Evolutionary conservation across 176 grass and related monocot species (phyloP), one percentile per base, ranked within the genome.

Genomic region (Thalia dealbata): DNA sequence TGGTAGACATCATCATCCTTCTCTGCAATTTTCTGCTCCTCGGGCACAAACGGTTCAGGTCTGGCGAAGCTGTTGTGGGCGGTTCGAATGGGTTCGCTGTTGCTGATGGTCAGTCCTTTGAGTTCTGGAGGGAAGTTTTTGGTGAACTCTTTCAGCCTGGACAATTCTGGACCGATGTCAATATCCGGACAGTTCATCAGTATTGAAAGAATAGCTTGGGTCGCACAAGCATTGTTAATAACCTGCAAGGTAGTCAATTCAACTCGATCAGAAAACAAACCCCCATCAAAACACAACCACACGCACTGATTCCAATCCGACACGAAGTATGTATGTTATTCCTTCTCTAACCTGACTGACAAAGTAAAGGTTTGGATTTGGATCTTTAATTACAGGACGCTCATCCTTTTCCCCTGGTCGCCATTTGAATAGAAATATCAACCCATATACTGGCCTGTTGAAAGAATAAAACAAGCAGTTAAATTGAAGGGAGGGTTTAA

Each of bases 341-440:
- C 60, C 7, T 68, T 43, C 7, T 60, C 75, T 80, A 79, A 87
- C 88, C 88, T 91, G 88, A 46, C 81, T 87, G 10, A 84, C 88
- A 72, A 91, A 91, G 72, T 86, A 91, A 52, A 91, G 61, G 59
- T 87, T 87, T 80, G 84, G 84, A 73, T 87, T 58, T 52, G 69
- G 48, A 73, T 91, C 88, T 42, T 84, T 87, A 67, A 84, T 81
- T 64, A 83, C 82, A 61, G 79, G 62, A 44, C 69, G 73, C 30
- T 82, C 84, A 77, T 91, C 79, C 41, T 82, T 87, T 72, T 91
- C 87, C 70, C 87, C 84, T 50, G 88, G 87, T 38, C 83, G 82
- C 95, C 90, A 93, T 88, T 93, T 99, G 84, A 91, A 99, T 68
- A 97, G 62, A 51, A 97, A 50, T 70, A 93, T 91, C 60, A 97